Conservation (phyloP, 257 asterid species). For the Solanum corneliomulleri region DNA sequence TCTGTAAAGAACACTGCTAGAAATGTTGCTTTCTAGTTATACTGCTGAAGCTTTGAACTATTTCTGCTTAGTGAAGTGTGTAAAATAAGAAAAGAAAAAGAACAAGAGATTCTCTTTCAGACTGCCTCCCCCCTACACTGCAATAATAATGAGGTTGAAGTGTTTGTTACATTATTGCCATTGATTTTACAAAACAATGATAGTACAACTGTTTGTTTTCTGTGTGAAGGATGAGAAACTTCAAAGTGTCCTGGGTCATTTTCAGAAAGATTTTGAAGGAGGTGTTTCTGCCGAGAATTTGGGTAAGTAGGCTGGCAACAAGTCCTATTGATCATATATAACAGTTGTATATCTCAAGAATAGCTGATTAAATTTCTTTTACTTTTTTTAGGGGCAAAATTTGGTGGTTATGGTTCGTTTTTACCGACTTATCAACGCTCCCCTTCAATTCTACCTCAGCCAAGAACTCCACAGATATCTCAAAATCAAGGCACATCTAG, state of each 20-base stretch:
- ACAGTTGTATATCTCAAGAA: constrained; percentile 3
- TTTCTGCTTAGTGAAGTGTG: background rate
- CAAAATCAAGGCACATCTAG: constrained; percentile 32
- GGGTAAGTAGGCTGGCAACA: constrained; percentile 48
- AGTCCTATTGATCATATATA: background rate
- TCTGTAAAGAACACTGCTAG: background rate
- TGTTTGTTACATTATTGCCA: background rate
- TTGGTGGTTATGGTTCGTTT: constrained; percentile 92
- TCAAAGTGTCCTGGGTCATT: constrained; percentile 80
- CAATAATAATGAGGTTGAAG: background rate
- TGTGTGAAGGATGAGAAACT: constrained; percentile 11
- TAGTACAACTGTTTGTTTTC: constrained; percentile 4
- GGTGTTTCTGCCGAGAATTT: constrained; percentile 66
- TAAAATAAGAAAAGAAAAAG: background rate
- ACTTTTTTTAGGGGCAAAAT: constrained; percentile 64
- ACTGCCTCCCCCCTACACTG: background rate
- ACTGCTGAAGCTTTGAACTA: background rate
- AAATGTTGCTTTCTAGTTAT: background rate
- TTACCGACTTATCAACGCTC: constrained; percentile 69
- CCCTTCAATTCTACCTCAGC: constrained; percentile 50
- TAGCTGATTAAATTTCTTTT: constrained; percentile 6
- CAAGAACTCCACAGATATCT: constrained; percentile 47
- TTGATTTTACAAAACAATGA: background rate
- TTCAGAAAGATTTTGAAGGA: constrained; percentile 91
- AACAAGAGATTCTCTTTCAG: background rate